These are phyloP conservation scores for Nakazawaea ishiwadae DNA, from an alignment of 805 yeast species.

Conservation along the genomic window DNA sequence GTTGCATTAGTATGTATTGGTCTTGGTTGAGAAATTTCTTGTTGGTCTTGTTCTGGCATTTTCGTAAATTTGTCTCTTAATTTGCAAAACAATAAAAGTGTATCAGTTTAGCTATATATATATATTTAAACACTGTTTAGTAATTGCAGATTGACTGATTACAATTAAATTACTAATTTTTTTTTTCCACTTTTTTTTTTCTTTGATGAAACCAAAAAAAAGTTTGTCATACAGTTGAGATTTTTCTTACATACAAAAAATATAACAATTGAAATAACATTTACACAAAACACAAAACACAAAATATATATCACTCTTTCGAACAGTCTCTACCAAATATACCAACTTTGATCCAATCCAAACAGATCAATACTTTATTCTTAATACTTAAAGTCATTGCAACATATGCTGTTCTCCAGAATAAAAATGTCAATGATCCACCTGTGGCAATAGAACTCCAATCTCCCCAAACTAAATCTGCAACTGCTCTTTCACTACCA, in stretches of 20 bases:
- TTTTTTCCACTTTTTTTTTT: background rate
- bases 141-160: too few relatives aligned
- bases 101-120: too few relatives aligned
- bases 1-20: background rate
- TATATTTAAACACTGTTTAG: too few relatives aligned
- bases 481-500: constrained; percentile 91
- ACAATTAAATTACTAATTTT: background rate
- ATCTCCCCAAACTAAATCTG: constrained; percentile 78
- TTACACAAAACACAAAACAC: background rate
- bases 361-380: constrained; percentile 78
- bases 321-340: constrained; percentile 93
- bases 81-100: too few relatives aligned
- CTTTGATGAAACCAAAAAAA: too few relatives aligned
- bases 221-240: too few relatives aligned
- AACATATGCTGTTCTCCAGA: constrained; percentile 94
- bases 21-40: background rate
- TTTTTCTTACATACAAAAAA: too few relatives aligned
- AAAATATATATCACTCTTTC: constrained; percentile 46
- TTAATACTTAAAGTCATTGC: constrained; percentile 88
- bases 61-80: too few relatives aligned
- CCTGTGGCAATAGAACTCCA: constrained; percentile 78
- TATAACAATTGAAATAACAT: too few relatives aligned
- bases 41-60: background rate
- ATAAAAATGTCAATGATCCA: constrained; percentile 81
- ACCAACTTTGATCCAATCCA: constrained; percentile 87